These are phyloP conservation scores for Diaporthe ampelina DNA, from an alignment of 2,329 filamentous ascomycete species.

Conservation along the genomic window DNA sequence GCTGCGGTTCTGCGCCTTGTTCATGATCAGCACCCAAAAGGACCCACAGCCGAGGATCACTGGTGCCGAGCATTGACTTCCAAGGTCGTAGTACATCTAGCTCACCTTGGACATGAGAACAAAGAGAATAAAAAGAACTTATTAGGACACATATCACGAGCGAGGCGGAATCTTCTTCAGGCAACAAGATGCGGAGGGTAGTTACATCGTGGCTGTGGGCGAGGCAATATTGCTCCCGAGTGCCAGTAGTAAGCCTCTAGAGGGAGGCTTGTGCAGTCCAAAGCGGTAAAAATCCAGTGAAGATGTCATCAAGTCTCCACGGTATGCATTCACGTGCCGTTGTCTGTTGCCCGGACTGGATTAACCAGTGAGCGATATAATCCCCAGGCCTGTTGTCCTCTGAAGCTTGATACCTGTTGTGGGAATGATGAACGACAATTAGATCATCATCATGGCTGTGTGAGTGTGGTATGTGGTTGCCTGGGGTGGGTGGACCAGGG, in stretches of 20 bases:
- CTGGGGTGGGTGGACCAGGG: conserved; percentile 13
- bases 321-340: background rate
- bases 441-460: conserved; percentile 26
- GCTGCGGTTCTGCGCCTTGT: conserved; percentile 6
- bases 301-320: conserved; percentile 15
- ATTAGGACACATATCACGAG: background rate
- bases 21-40: background rate
- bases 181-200: background rate
- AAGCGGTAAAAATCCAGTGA: background rate
- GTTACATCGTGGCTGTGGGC: conserved; percentile 6
- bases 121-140: background rate
- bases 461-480: background rate
- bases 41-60: background rate
- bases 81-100: background rate
- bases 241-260: background rate
- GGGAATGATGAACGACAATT: background rate
- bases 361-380: background rate
- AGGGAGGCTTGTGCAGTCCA: conserved; percentile 3
- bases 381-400: background rate
- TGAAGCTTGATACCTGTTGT: background rate
- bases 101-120: background rate
- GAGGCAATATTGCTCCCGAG: background rate
- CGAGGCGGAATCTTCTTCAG: background rate
- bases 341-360: background rate
- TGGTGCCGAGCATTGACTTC: background rate